Percentiles rank a stretch among this genome's conserved stretches.
phyloP scores from a whole-genome alignment of 345 rosid species.

The Arabis hirsuta region DNA sequence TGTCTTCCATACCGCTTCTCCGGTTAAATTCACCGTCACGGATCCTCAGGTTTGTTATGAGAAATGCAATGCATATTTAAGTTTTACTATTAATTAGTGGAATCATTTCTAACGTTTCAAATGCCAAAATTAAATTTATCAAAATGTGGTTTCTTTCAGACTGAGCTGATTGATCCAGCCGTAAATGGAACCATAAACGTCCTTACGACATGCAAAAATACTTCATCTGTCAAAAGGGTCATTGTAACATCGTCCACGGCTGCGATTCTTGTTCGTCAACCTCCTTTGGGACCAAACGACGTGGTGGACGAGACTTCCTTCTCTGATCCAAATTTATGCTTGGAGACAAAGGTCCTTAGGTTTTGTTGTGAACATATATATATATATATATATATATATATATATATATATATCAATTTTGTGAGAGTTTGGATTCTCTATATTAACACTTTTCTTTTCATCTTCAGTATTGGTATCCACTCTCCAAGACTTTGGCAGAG shows the following conservation, averaged over 20 bases:
- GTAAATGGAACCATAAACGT: constrained; percentile 59
- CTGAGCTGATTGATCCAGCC: constrained; percentile 53
- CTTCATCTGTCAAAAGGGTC: constrained; percentile 54
- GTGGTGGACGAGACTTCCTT: constrained; percentile 58
- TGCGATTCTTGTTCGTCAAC: constrained; percentile 44
- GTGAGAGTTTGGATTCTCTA: neutral
- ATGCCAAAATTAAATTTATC: neutral
- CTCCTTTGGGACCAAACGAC: constrained; percentile 38
- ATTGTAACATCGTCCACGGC: constrained; percentile 55
- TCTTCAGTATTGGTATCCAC: constrained; percentile 47
- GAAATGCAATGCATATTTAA: neutral
- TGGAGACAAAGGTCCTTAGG: constrained; percentile 36
- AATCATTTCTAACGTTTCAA: neutral
- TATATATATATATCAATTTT: neutral
- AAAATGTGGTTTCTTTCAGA: constrained; percentile 1
- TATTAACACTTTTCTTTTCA: neutral
- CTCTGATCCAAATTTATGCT: constrained; percentile 48
- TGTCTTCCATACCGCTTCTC: constrained; percentile 68
- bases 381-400: constrained; percentile 6
- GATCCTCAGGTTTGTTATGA: constrained; percentile 44
- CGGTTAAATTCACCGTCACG: constrained; percentile 33
- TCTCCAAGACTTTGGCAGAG: constrained; percentile 55
- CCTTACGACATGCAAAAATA: constrained; percentile 50
- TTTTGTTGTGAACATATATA: neutral
- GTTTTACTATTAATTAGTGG: neutral